Percentiles rank a stretch among this genome's conserved stretches.
Conservation (phyloP, 805 yeast genomes). For the Cyberlindnera veronae region DNA sequence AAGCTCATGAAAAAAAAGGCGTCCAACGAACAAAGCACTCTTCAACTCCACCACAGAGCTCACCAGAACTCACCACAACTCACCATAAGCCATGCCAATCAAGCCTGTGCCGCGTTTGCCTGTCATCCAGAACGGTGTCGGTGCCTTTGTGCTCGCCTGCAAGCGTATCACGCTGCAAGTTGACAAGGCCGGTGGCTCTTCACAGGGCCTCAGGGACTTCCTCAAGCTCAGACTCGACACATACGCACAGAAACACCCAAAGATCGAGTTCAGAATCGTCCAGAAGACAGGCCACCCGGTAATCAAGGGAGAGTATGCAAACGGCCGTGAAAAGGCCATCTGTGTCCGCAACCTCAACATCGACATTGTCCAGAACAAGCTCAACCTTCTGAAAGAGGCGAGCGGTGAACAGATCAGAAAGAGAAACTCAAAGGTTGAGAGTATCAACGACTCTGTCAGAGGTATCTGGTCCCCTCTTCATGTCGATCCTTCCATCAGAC, state of each 20-base stretch:
- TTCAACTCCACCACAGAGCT: neutral
- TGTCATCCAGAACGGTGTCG: slow-evolving; percentile 69
- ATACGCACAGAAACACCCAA: slow-evolving; percentile 59
- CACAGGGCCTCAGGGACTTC: slow-evolving; percentile 75
- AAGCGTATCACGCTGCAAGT: slow-evolving; percentile 69
- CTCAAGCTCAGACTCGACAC: slow-evolving; percentile 48
- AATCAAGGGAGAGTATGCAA: slow-evolving; percentile 52
- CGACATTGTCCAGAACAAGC: slow-evolving; percentile 58
- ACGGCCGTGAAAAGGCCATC: slow-evolving; percentile 50
- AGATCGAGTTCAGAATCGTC: slow-evolving; percentile 66
- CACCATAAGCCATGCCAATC: slow-evolving; percentile 43
- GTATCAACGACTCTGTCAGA: slow-evolving; percentile 79
- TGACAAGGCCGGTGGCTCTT: slow-evolving; percentile 96
- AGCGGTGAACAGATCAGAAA: slow-evolving; percentile 61
- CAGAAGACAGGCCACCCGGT: slow-evolving; percentile 84
- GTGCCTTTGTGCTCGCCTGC: slow-evolving; percentile 66
- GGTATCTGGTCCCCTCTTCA: slow-evolving; percentile 99
- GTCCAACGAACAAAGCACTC: too few relatives aligned
- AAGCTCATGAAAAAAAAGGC: too few relatives aligned
- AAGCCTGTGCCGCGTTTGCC: slow-evolving; percentile 59
- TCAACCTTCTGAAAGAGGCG: slow-evolving; percentile 60
- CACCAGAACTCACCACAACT: neutral
- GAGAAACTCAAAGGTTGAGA: slow-evolving; percentile 73
- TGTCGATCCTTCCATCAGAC: slow-evolving; percentile 49
- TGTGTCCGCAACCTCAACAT: slow-evolving; percentile 74